A percentile compares a stretch with the other conserved stretches of the same genome.
Conservation (phyloP, 2,329 filamentous ascomycete genomes). For the Hirsutella minnesotensis region DNA sequence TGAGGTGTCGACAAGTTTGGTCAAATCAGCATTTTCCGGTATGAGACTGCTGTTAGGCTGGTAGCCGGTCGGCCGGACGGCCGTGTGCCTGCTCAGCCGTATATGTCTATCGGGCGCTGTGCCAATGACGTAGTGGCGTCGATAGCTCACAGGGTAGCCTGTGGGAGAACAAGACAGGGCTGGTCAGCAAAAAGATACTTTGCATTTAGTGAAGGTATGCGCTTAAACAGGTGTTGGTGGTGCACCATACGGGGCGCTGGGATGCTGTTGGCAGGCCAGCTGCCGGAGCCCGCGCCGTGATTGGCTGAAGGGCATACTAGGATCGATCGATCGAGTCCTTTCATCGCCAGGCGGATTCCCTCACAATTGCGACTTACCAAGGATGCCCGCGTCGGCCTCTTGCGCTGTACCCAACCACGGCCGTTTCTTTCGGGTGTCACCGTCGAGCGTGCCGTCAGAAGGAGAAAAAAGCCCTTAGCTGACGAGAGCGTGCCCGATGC, state of each 20-base stretch:
- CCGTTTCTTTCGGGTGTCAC: background rate
- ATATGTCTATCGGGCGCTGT: background rate
- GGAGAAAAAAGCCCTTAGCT: no score
- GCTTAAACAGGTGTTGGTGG: background rate
- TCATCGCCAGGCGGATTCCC: background rate
- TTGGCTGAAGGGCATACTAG: conserved; percentile 3
- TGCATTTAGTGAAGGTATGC: background rate
- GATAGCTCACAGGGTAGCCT: background rate
- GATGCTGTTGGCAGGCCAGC: background rate
- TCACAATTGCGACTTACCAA: background rate
- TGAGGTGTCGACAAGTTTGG: background rate
- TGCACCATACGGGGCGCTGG: background rate
- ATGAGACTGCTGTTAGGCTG: background rate
- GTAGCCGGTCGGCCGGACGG: background rate
- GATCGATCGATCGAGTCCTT: conserved; percentile 20
- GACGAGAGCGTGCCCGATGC: no score
- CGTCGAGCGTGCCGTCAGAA: no score
- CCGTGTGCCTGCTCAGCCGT: background rate
- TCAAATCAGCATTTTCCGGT: background rate
- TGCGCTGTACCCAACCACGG: background rate
- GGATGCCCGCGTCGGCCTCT: background rate
- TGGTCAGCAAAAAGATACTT: no score
- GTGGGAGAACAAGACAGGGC: background rate
- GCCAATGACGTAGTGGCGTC: conserved; percentile 3
- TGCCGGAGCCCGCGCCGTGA: background rate